Evolutionary conservation across 331 rosid genomes (phyloP), one percentile per base, ranked within the genome.

Genomic region (Stylosanthes scabra): DNA sequence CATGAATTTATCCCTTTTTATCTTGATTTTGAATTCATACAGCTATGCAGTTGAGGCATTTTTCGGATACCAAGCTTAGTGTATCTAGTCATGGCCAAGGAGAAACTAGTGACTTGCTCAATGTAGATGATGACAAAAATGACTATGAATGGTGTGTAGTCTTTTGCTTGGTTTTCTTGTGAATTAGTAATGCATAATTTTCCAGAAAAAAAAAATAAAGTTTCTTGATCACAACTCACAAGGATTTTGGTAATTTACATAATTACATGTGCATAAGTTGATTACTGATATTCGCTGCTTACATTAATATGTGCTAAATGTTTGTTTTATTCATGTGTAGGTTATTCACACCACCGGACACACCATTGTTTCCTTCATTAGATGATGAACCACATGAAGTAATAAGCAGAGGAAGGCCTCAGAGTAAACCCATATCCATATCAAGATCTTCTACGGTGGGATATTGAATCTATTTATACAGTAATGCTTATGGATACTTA

Each of bases 321-420:
- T 34, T 72, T 57, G 5, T 61, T 88, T 77, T 85, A 34, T 34
- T 34, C 39, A 34, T 34, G 39, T 58, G 44, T 65, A 92, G 97
- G 98, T 87, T 90, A 74, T 74, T 90, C 81, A 93, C 97, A 29
- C 98, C 97, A 56, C 98, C 98, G 0, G 98, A 93, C 70, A 93
- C 97, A 15, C 97, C 98, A 6, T 89, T 93, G 61, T 93, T 93
- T 86, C 91, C 93, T 79, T 87, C 98, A 60, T 63, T 93, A 83
- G 98, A 93, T 11, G 88, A 87, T 59, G 96, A 93, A 63, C 91
- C 84, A 1, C 81, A 74, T 52, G 81, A 67, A 46, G 64, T 75
- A 70, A 81, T 80, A 74, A 82, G 70, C 62, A 87, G 97, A 80
- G 98, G 98, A 74, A 86, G 98, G 71, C 88, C 95, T 77, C 88